These are phyloP conservation scores for Haplosporangium sp. DNA, from an alignment of 371 early-diverging fungal species.

Conservation along the genomic window DNA sequence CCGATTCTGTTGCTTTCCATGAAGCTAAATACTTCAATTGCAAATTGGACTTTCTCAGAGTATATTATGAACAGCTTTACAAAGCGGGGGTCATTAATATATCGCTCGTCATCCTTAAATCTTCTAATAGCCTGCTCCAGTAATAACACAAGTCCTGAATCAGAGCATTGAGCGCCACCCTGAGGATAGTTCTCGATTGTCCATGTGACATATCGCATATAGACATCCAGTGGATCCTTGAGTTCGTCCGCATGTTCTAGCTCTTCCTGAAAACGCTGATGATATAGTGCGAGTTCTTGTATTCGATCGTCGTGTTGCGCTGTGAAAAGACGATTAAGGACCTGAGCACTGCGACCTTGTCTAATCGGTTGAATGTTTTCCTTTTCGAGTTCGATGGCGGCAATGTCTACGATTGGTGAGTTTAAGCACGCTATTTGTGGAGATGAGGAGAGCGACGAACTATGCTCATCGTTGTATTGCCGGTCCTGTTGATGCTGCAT, in stretches of 20 bases:
- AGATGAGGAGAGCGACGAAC: neutral
- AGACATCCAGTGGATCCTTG: slow-evolving; percentile 85
- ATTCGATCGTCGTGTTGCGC: slow-evolving; percentile 52
- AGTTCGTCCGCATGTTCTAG: slow-evolving; percentile 61
- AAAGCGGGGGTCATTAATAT: slow-evolving; percentile 84
- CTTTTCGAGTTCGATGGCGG: slow-evolving; percentile 74
- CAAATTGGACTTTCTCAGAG: slow-evolving; percentile 64
- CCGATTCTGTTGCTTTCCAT: slow-evolving; percentile 82
- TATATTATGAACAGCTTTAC: slow-evolving; percentile 81
- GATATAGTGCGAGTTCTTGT: slow-evolving; percentile 55
- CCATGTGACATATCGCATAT: slow-evolving; percentile 81
- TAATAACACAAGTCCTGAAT: slow-evolving; percentile 64
- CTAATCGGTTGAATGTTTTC: slow-evolving; percentile 85
- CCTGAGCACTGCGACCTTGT: slow-evolving; percentile 74
- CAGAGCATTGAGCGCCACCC: slow-evolving; percentile 63
- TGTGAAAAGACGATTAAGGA: slow-evolving; percentile 59
- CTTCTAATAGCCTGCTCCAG: slow-evolving; percentile 70
- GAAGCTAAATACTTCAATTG: slow-evolving; percentile 77
- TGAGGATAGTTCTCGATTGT: slow-evolving; percentile 76
- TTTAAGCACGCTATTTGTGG: neutral
- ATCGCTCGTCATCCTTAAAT: slow-evolving; percentile 73
- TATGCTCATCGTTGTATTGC: slow-evolving; percentile 1
- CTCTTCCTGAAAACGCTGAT: slow-evolving; percentile 60
- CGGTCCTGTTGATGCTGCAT: slow-evolving; percentile 20
- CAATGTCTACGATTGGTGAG: slow-evolving; percentile 52